Conservation (phyloP, 768 basidiomycete species). For the Mrakia gelida region DNA sequence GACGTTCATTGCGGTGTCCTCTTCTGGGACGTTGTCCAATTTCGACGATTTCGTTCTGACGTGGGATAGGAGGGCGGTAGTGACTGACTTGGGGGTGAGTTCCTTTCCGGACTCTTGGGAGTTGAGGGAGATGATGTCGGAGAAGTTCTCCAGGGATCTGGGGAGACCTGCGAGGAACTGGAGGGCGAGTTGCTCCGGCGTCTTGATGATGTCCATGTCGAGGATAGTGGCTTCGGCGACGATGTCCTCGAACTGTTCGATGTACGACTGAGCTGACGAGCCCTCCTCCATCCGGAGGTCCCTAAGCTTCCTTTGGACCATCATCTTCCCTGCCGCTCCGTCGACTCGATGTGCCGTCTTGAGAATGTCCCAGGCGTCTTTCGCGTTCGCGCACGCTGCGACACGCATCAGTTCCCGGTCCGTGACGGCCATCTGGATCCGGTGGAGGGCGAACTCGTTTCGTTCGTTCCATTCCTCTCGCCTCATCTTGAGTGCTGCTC, state of each 20-base stretch:
- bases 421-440: slow-evolving; percentile 7
- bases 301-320: neutral
- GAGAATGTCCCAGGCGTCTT: slow-evolving; percentile 10
- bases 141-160: too few relatives aligned
- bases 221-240: too few relatives aligned
- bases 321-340: slow-evolving; percentile 3
- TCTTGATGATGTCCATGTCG: too few relatives aligned
- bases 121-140: too few relatives aligned
- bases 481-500: neutral
- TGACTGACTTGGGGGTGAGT: too few relatives aligned
- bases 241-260: neutral
- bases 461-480: slow-evolving; percentile 7
- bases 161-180: neutral
- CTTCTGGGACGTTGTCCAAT: too few relatives aligned
- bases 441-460: slow-evolving; percentile 16
- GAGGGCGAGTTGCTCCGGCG: too few relatives aligned
- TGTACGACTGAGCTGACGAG: slow-evolving; percentile 3
- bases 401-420: slow-evolving; percentile 1
- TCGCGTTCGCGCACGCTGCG: neutral
- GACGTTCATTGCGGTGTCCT: too few relatives aligned
- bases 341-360: slow-evolving; percentile 6
- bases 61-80: too few relatives aligned
- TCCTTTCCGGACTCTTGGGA: too few relatives aligned
- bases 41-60: too few relatives aligned
- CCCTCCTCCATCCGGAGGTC: slow-evolving; percentile 8